Percentiles rank a stretch among this genome's conserved stretches.
These are phyloP conservation scores for Pleurotus ostreatus DNA, from an alignment of 768 basidiomycete species.

Conservation along the genomic window DNA sequence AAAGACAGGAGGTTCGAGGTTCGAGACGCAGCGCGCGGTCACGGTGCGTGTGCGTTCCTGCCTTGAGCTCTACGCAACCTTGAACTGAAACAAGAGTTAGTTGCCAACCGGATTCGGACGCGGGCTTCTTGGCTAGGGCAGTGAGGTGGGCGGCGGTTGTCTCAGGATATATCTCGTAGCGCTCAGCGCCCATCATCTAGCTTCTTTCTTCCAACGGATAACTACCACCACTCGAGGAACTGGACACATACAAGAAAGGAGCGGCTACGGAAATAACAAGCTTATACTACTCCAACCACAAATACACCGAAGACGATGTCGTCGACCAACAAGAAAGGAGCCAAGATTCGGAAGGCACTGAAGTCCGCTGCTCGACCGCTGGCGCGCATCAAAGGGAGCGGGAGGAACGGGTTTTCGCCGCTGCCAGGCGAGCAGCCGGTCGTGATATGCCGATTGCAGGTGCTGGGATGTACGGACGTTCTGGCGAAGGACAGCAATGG, in stretches of 20 bases:
- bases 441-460: slow-evolving; percentile 63
- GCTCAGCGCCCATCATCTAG: slow-evolving; percentile 10
- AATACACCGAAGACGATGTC: slow-evolving; percentile 23
- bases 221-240: too few species aligned
- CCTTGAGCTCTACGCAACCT: too few species aligned
- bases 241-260: too few species aligned
- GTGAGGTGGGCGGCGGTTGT: background rate
- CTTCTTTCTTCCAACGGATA: background rate
- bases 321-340: slow-evolving; percentile 18
- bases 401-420: slow-evolving; percentile 32
- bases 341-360: slow-evolving; percentile 57
- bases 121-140: too few species aligned
- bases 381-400: slow-evolving; percentile 34
- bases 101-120: too few species aligned
- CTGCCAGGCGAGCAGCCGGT: slow-evolving; percentile 61
- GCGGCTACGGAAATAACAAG: too few species aligned
- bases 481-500: slow-evolving; percentile 62
- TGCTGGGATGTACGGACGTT: slow-evolving; percentile 60
- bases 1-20: too few species aligned
- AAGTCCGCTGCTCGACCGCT: slow-evolving; percentile 56
- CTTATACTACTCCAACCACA: too few species aligned
- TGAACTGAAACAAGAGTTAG: too few species aligned
- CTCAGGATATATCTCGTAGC: background rate
- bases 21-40: too few species aligned
- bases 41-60: too few species aligned